Base-by-base conservation (phyloP, 345 rosid genomes). In the Orychophragmus violaceus region DNA sequence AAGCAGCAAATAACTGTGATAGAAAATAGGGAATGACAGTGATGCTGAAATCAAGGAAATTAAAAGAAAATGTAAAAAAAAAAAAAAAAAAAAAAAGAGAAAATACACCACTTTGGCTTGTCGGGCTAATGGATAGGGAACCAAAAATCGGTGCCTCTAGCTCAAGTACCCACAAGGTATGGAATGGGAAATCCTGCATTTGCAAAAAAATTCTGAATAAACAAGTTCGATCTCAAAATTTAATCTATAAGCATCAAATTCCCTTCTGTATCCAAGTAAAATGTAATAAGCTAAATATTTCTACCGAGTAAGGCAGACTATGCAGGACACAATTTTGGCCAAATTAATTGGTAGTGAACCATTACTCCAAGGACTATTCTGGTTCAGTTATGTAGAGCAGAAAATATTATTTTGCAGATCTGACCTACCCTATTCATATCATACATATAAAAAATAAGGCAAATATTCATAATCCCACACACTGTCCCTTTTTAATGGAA, bases 1-100 rank as follows among this genome's bases (percentile, higher is more conserved):
- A 90, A 77, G 75, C 99, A 93, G 76, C 95, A 88, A 79, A 93
- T 80, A 66, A 93, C 98, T 93, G 85, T 74, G 62, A 61, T 33
- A 55, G 27, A 68, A 59, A 59, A 66, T n/a, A 33, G 12, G 44
- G 58, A 41, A 33, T 60, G 22, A 6, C 21, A 59, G 12, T 37
- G 46, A 66, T 25, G 59, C 27, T 18, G 16, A 44, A 23, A 53
- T 25, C 51, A 60, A 33, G 19, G 27, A 42, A 53, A 60, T 8
- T 19, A 36, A 61, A 14, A 24, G 27, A 51, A 28, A n/a, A 59
- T 1, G 29, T 41, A 17, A 14, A 49, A 14, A 42, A 28, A 2
- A 60, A 19, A 12, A 25, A 36, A 8, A 50, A 22, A 44, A 42
- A 4, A 60, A 19, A 12, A 14, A 54, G 30, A 5, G 6, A n/a